phyloP scores from a whole-genome alignment of 116 monocot genomes.

The Zostera marina region DNA sequence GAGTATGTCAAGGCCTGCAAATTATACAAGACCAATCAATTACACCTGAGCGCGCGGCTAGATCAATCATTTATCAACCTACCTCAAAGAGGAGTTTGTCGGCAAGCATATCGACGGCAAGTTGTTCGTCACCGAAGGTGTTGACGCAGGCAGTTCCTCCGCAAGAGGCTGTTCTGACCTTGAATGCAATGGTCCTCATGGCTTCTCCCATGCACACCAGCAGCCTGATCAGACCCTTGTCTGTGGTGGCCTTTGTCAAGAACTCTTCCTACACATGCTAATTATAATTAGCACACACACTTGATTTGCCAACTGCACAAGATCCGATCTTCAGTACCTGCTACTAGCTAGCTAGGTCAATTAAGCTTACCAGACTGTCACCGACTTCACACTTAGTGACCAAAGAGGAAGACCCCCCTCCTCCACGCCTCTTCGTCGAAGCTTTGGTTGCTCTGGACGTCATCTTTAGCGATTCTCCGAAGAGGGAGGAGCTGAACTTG shows the following conservation, averaged over 20 bases:
- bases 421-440: background rate
- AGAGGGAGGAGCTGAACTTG: conserved; percentile 36
- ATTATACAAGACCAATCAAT: background rate
- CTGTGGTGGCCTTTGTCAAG: conserved; percentile 76
- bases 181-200: conserved; percentile 88
- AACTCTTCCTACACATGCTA: conserved; percentile 68
- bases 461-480: conserved; percentile 49
- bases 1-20: conserved; percentile 76
- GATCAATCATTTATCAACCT: background rate
- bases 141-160: conserved; percentile 96
- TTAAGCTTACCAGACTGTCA: conserved; percentile 52
- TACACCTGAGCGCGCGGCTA: background rate
- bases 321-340: background rate
- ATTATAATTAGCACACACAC: too few species aligned
- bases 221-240: conserved; percentile 84
- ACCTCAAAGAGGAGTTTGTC: conserved; percentile 96
- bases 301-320: too few species aligned
- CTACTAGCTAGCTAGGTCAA: background rate
- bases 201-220: conserved; percentile 94
- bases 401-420: conserved; percentile 10
- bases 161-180: conserved; percentile 89
- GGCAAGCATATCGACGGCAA: conserved; percentile 91
- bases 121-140: conserved; percentile 96
- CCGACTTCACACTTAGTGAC: conserved; percentile 82
- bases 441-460: conserved; percentile 17